A percentile compares a stretch with the other conserved stretches of the same genome.
Conservation (phyloP, 192 early-diverging fungal genomes). For the Thamnidium elegans region DNA sequence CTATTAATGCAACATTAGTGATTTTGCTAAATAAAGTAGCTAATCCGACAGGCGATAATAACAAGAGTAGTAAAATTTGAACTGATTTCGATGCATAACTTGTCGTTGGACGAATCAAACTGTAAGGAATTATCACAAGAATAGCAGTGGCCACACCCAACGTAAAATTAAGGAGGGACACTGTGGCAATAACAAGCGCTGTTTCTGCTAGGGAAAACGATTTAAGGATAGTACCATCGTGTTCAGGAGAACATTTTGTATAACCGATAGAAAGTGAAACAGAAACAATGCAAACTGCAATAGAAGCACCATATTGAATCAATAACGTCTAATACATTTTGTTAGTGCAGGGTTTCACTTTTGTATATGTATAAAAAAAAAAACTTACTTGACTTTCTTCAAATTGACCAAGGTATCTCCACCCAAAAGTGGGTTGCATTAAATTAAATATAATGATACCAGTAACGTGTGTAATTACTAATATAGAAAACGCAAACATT, state of each 20-base stretch:
- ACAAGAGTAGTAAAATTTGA: constrained; percentile 45
- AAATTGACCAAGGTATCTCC: constrained; percentile 16
- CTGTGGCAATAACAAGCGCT: constrained; percentile 58
- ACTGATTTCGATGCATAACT: constrained; percentile 27
- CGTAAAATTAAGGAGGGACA: constrained; percentile 74
- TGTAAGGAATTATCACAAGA: constrained; percentile 58
- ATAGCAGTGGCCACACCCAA: constrained; percentile 58
- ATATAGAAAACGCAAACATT: constrained; percentile 27
- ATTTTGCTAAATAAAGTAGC: constrained; percentile 38
- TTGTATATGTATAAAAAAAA: background rate
- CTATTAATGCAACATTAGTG: constrained; percentile 35
- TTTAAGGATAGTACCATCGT: constrained; percentile 59
- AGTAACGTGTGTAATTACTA: constrained; percentile 29
- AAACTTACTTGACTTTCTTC: background rate
- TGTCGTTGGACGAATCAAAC: constrained; percentile 48
- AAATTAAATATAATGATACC: constrained; percentile 37
- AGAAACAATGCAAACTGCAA: constrained; percentile 19
- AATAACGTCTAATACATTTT: constrained; percentile 5
- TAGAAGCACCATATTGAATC: constrained; percentile 22
- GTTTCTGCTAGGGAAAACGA: constrained; percentile 50
- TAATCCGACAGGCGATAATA: constrained; percentile 56
- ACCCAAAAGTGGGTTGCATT: constrained; percentile 25
- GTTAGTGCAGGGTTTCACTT: background rate
- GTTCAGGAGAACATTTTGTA: constrained; percentile 36
- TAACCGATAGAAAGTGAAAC: constrained; percentile 32